These are phyloP conservation scores for Eleusine coracana DNA, from an alignment of 176 grass and related monocot species.

Conservation along the genomic window DNA sequence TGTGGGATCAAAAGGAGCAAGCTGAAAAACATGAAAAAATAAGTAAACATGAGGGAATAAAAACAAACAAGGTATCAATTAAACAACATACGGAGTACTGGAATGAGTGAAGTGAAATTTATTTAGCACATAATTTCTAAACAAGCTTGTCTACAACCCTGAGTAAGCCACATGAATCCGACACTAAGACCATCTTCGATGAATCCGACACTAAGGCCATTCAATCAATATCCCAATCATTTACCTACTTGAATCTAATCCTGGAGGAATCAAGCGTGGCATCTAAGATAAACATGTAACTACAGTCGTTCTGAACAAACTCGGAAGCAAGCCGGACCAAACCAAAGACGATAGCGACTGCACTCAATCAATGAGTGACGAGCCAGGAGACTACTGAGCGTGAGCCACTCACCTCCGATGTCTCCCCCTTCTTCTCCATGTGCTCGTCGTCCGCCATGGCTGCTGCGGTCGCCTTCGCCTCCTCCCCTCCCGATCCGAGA, in stretches of 20 bases:
- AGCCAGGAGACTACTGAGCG: neutral
- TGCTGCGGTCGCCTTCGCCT: neutral
- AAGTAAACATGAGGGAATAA: neutral
- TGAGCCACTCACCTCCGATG: slow-evolving; percentile 30
- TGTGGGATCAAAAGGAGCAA: slow-evolving; percentile 72
- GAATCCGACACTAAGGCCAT: neutral
- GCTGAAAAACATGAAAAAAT: slow-evolving; percentile 36
- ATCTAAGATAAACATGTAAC: neutral
- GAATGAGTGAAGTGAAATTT: neutral
- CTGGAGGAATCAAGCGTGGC: neutral
- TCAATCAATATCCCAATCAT: neutral
- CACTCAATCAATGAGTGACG: neutral
- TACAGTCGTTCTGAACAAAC: neutral
- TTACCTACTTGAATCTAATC: neutral
- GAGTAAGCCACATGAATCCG: neutral
- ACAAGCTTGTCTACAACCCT: neutral
- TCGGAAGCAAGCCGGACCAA: neutral
- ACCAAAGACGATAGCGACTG: neutral
- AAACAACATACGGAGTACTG: neutral
- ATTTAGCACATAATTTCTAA: neutral
- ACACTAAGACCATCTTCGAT: neutral
- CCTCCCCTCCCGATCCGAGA: slow-evolving; percentile 1
- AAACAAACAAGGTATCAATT: neutral
- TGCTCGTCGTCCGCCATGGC: slow-evolving; percentile 58
- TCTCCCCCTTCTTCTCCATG: slow-evolving; percentile 51